Conservation (phyloP, 495 filamentous ascomycete species). For the Aspergillus haitiensis region DNA sequence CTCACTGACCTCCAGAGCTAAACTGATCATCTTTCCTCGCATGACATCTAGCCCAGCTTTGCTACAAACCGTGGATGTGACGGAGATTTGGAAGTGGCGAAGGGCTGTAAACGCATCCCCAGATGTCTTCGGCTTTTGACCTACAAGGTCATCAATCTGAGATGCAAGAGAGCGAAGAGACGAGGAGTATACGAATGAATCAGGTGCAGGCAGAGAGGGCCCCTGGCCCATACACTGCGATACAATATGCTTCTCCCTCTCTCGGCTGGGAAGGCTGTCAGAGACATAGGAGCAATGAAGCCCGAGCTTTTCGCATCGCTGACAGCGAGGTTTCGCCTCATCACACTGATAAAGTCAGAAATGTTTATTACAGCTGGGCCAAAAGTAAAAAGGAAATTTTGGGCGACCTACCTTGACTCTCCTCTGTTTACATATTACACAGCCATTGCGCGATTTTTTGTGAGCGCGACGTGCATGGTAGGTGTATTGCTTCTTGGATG, state of each 20-base stretch:
- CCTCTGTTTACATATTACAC: slow-evolving; percentile 49
- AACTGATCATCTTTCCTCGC: slow-evolving; percentile 34
- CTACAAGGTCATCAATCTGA: slow-evolving; percentile 30
- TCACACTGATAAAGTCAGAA: slow-evolving; percentile 40
- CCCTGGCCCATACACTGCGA: slow-evolving; percentile 20
- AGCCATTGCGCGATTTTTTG: slow-evolving; percentile 48
- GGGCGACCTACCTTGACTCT: slow-evolving; percentile 44
- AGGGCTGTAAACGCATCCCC: slow-evolving; percentile 23
- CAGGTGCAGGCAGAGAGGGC: slow-evolving; percentile 19
- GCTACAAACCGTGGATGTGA: slow-evolving; percentile 28
- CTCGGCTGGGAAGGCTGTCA: slow-evolving; percentile 5
- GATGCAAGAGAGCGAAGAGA: slow-evolving; percentile 29
- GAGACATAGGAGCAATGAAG: slow-evolving; percentile 41
- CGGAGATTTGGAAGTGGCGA: slow-evolving; percentile 38
- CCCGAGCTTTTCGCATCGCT: slow-evolving; percentile 42
- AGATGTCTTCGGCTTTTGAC: slow-evolving; percentile 7
- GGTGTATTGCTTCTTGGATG: slow-evolving; percentile 14
- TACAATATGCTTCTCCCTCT: slow-evolving; percentile 21
- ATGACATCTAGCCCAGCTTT: slow-evolving; percentile 28
- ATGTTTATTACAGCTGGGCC: no score
- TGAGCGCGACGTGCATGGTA: slow-evolving; percentile 40
- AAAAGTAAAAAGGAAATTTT: background rate
- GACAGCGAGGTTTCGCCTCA: slow-evolving; percentile 46
- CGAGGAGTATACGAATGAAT: slow-evolving; percentile 28
- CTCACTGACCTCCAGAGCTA: slow-evolving; percentile 41